Percentiles rank a stretch among this genome's conserved stretches.
Evolutionary conservation across 257 asterid genomes (phyloP).

Genomic region (Solanum rostratum): DNA sequence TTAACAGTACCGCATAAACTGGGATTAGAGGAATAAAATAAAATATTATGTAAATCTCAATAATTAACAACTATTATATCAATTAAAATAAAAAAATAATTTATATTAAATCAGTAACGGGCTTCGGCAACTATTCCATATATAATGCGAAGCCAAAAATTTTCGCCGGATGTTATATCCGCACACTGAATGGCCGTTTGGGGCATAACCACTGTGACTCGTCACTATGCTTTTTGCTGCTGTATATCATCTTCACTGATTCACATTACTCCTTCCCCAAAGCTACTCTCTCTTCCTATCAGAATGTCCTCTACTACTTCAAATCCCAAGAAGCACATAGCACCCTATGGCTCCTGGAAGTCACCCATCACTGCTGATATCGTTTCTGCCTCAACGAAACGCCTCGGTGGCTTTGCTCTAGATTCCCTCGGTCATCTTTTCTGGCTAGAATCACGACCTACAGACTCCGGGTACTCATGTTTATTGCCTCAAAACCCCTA

Average conservation of each 20-base stretch:
- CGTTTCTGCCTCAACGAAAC: slow-evolving; percentile 58
- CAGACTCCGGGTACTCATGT: slow-evolving; percentile 58
- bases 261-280: background rate
- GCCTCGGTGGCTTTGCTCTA: slow-evolving; percentile 63
- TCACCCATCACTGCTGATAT: slow-evolving; percentile 84
- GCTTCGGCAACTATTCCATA: too few relatives aligned
- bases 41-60: too few relatives aligned
- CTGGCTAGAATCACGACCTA: slow-evolving; percentile 84
- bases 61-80: too few relatives aligned
- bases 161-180: background rate
- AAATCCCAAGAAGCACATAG: slow-evolving; percentile 17
- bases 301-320: slow-evolving; percentile 10
- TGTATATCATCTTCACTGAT: background rate
- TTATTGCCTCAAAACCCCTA: background rate
- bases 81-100: too few relatives aligned
- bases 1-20: too few relatives aligned
- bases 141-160: too few relatives aligned
- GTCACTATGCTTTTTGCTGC: background rate
- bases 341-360: slow-evolving; percentile 95
- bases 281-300: background rate
- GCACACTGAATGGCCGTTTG: slow-evolving; percentile 9
- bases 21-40: too few relatives aligned
- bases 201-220: slow-evolving; percentile 2
- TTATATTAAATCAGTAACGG: too few relatives aligned
- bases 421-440: slow-evolving; percentile 58